Percentiles rank a stretch among this genome's conserved stretches.
phyloP scores from a whole-genome alignment of 768 basidiomycete genomes.

The Rhodocollybia butyracea region DNA sequence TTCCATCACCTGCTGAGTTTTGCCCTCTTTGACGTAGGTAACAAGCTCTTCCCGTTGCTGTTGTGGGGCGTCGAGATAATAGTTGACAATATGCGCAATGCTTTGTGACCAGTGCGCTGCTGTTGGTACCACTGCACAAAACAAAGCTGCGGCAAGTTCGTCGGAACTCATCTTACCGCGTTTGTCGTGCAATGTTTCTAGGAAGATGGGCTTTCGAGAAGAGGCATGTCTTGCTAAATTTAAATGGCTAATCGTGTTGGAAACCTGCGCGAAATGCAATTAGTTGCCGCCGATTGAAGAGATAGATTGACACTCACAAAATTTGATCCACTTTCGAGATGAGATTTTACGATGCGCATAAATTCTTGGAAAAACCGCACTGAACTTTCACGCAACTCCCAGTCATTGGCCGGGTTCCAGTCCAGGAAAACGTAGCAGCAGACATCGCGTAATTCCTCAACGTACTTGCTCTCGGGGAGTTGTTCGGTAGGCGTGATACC shows the following conservation, averaged over 20 bases:
- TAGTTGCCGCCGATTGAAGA: conserved; percentile 2
- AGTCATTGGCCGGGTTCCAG: conserved; percentile 42
- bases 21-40: conserved; percentile 24
- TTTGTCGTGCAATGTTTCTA: conserved; percentile 24
- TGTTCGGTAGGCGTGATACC: conserved; percentile 15
- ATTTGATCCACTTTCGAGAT: conserved; percentile 1
- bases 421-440: conserved; percentile 48
- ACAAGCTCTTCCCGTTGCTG: conserved; percentile 38
- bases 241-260: conserved; percentile 9
- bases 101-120: conserved; percentile 53
- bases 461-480: conserved; percentile 37
- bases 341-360: conserved; percentile 17
- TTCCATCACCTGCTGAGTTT: conserved; percentile 15
- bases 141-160: conserved; percentile 45
- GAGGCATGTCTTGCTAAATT: conserved; percentile 14
- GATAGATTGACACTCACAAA: neutral
- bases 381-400: conserved; percentile 42
- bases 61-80: conserved; percentile 45
- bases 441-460: conserved; percentile 43
- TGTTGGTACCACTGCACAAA: conserved; percentile 54
- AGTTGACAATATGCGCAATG: conserved; percentile 55
- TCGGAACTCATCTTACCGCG: conserved; percentile 19
- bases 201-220: conserved; percentile 22
- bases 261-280: conserved; percentile 4
- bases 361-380: conserved; percentile 27